phyloP scores from a whole-genome alignment of 2,329 filamentous ascomycete genomes.

The Aureobasidium sp. region DNA sequence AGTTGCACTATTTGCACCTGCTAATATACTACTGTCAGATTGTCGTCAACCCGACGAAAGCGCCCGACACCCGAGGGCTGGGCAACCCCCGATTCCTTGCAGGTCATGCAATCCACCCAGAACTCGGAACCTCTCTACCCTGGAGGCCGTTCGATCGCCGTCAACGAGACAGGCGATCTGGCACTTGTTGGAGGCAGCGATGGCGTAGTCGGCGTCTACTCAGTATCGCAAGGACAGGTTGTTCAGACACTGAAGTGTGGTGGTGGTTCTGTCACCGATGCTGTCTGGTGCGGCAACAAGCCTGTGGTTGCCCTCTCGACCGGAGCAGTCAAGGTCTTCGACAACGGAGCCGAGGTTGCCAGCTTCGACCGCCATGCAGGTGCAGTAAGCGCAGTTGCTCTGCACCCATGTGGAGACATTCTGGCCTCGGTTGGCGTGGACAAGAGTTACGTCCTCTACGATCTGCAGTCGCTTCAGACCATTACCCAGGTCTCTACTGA shows the following conservation, averaged over 20 bases:
- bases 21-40: constrained; percentile 41
- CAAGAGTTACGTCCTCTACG: constrained; percentile 88
- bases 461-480: constrained; percentile 57
- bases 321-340: constrained; percentile 71
- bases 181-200: constrained; percentile 68
- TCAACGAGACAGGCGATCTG: constrained; percentile 53
- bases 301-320: constrained; percentile 65
- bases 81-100: constrained; percentile 66
- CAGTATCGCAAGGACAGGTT: constrained; percentile 67
- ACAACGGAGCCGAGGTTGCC: constrained; percentile 59
- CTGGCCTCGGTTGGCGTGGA: constrained; percentile 82
- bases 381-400: constrained; percentile 62
- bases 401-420: constrained; percentile 76
- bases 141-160: constrained; percentile 47
- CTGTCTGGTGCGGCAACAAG: constrained; percentile 57
- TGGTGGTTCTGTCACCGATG: constrained; percentile 58
- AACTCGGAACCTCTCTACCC: constrained; percentile 51
- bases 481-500: constrained; percentile 74
- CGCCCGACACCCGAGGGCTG: constrained; percentile 76
- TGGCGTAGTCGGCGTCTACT: constrained; percentile 68
- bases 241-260: constrained; percentile 57
- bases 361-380: constrained; percentile 77
- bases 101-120: constrained; percentile 45
- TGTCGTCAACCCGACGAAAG: constrained; percentile 85
- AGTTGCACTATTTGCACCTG: background rate